Evolutionary conservation across 306 rosid genomes (phyloP), one percentile per base, ranked within the genome.

Genomic region (Fragaria nilgerrensis): DNA sequence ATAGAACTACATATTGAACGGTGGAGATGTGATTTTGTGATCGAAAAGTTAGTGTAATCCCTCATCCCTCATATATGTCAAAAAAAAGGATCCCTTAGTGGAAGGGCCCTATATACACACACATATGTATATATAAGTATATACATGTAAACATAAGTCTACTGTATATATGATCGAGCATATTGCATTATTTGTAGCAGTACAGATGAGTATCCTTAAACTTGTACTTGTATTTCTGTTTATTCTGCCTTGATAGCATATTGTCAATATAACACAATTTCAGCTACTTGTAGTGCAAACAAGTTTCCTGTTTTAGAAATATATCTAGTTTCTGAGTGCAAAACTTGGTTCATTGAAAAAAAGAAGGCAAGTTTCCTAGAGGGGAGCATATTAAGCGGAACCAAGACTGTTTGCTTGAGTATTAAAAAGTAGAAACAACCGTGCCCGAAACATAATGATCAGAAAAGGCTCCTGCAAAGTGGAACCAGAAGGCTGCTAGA

Each of bases 191-290:
- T n/a, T n/a, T n/a, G n/a, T n/a, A n/a, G n/a, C n/a, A n/a, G n/a
- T n/a, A n/a, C n/a, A n/a, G n/a, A n/a, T n/a, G n/a, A n/a, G n/a
- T 73, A 17, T 22, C 32, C 75, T 39, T 73, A 17, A 52, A 41
- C 43, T 47, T 41, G 11, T 58, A 14, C 41, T 36, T 53, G 76
- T 36, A 36, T 53, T 41, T 58, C 5, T 15, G 2, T 53, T 61
- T 19, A 7, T 53, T 63, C 23, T 23, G 17, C 25, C 39, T 23
- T 25, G n/a, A 1, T 2, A 58, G 17, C 55, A 12, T 74, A 16
- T 25, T 58, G 3, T 25, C 13, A 36, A 20, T 39, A 16, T n/a
- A 22, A 39, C 41, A 39, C 9, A 53, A 73, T 56, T 32, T 56
- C 11, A 41, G 10, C 27, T 39, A 17, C 25, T 14, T 23, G 68